Base-by-base conservation (phyloP, 345 rosid genomes). In the Acer negundo region DNA sequence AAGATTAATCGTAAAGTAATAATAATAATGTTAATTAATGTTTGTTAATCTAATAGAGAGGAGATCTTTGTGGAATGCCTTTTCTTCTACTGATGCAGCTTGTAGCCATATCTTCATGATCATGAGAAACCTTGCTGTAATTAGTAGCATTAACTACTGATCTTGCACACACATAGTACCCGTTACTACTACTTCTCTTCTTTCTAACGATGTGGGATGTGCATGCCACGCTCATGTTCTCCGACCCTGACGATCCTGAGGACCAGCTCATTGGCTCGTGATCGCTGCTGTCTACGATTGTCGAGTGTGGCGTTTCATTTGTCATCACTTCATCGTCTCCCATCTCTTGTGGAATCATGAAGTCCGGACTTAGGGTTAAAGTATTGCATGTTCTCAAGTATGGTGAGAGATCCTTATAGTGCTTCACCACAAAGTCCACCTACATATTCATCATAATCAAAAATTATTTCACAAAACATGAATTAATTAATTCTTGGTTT, bases 401-500 rank as follows among this genome's bases (percentile, higher is more conserved):
- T 79, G 90, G 91, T 2, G 90, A 81, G 6, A 96, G 82, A 83
- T 91, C 93, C 75, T 82, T 87, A 84, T 83, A 88, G 78, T 94
- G 93, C 81, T 91, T 94, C 85, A 95, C 79, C 81, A 94, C 87
- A 80, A 89, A 97, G 51, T 97, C 98, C 91, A 97, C 99, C 99
- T 90, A 69, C 22, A n/a, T 59, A 20, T 20, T 59, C 26, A 71
- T 15, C 12, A 58, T 10, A 42, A 42, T 49, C 73, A 67, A 17
- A 59, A n/a, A 17, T 58, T n/a, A 13, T 19, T 58, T 5, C 20
- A 2, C 63, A n/a, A 19, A 58, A 20, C 9, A 23, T 19, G n/a
- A 22, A 35, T 17, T 8, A 42, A 7, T 8, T 42, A 7, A 42
- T 42, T 8, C 46, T 42, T 35, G 5, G 38, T 35, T 35, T 35